Evolutionary conservation across 1,139 yeast genomes (phyloP), one percentile per base, ranked within the genome.

Genomic region (Saccharomycopsis hybrid): DNA sequence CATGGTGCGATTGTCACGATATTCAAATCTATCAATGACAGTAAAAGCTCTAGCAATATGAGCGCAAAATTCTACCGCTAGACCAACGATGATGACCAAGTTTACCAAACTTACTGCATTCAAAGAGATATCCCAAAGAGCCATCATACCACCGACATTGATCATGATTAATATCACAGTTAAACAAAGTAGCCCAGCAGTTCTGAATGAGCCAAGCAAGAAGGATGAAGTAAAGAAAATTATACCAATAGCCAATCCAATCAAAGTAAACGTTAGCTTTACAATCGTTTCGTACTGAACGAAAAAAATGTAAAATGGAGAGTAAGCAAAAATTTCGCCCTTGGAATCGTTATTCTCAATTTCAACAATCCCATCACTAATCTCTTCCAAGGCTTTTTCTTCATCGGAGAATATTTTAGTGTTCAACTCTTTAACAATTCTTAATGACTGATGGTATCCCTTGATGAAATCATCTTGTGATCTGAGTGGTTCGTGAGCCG

Each of bases 91-190:
- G 11, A 92, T 90, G 32, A 92, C 76, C 55, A 92, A 72, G 60
- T 92, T 92, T 27, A 92, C 97, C 55, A 92, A 70, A 53, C 92
- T 80, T 2, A 92, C 89, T 0, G 97, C 97, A 64, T 92, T 92
- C 53, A 92, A 73, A 1, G 92, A 78, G 25, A 92, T 82, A 0
- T 75, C 77, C 79, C 88, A 81, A 3, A 85, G 35, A 0, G 84
- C 77, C 88, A 92, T 82, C 13, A 83, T 71, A 0, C 95, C 97
- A 1, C 86, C 88, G 52, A 90, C 81, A 61, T 85, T 80, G 18
- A 82, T 67, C 55, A 90, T 64, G 39, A 88, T 81, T 69, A 83
- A 73, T 0, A 72, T 60, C 1, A 90, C 87, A 0, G 86, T 82
- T 0, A 71, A 57, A 1, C 78, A 69, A 49, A 90, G 66, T 0